Evolutionary conservation across 805 yeast genomes (phyloP), one percentile per base, ranked within the genome.

Genomic region (Blastobotrys robertii): DNA sequence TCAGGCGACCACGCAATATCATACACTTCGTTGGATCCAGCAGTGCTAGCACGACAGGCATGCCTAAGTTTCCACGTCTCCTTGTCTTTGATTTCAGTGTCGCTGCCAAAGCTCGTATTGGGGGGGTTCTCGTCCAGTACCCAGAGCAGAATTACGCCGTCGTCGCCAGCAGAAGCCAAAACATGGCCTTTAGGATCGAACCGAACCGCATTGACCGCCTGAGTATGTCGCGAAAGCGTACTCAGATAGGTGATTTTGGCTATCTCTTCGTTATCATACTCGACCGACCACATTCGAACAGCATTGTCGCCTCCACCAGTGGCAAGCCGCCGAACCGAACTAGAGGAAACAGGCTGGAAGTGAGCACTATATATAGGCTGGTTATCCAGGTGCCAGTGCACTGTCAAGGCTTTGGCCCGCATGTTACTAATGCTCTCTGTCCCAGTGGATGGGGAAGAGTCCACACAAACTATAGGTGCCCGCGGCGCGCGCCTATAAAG

Each of bases 251-350:
- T 82, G 12, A 87, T 82, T 15, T 47, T 43, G n/a, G 36, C 29
- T 9, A 44, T 49, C 6, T 41, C 47, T 30, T 60, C 50, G 39
- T 57, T 58, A 14, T 41, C 40, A 30, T 54, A 55, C 2, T 54
- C 50, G 29, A 68, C 48, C 36, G 57, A 46, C 70, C 72, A 64
- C 25, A 64, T 42, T 40, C 97, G 69, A n/a, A 86, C 81, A 52
- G 84, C 84, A 58, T 82, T 84, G 61, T 92, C 98, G 34, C 97
- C 97, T 16, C 97, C 97, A 0, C 86, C 95, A 0, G 97, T 90
- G 3, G 81, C 90, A 30, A 90, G 64, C 39, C 94, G 71, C 13
- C 38, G 28, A 16, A 43, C 37, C 5, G 34, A 34, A 30, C 52
- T 30, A 19, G 25, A 19, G 25, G 25, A 19, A 6, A 19, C 25